Percentiles rank a stretch among this genome's conserved stretches.
Conservation (phyloP, 164 flowering plant species). For the Malania oleifera region DNA sequence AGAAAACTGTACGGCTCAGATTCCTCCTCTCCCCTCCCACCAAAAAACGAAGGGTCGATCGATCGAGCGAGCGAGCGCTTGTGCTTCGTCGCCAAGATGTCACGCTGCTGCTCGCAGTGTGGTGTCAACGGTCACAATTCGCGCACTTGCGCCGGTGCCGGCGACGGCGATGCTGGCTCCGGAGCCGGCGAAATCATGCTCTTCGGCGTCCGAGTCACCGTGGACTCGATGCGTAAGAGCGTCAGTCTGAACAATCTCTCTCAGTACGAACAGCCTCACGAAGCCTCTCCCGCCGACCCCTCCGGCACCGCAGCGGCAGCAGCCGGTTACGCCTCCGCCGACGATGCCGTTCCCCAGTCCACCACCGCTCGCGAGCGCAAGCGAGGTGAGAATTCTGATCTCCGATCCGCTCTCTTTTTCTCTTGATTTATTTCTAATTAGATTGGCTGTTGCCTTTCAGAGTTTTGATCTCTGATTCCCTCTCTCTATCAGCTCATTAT, state of each 20-base stretch:
- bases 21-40: neutral
- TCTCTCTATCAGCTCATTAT: neutral
- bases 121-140: constrained; percentile 2
- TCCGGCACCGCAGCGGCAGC: constrained; percentile 11
- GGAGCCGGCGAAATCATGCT: constrained; percentile 62
- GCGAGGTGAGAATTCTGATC: constrained; percentile 48
- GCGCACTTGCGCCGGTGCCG: constrained; percentile 13
- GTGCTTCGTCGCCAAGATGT: neutral
- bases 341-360: constrained; percentile 41
- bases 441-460: neutral
- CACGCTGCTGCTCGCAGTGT: neutral
- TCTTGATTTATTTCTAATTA: neutral
- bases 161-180: constrained; percentile 5
- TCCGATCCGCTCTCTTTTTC: constrained; percentile 7
- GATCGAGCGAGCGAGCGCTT: neutral
- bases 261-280: constrained; percentile 56
- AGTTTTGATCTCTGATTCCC: neutral
- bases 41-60: too few species aligned
- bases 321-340: constrained; percentile 53
- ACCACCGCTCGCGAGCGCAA: constrained; percentile 57
- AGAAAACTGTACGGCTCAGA: neutral
- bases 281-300: constrained; percentile 7
- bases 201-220: constrained; percentile 75
- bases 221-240: constrained; percentile 71
- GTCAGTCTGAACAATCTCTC: constrained; percentile 79